A percentile compares a stretch with the other conserved stretches of the same genome.
Evolutionary conservation across 2,329 filamentous ascomycete species (phyloP).

Genomic region (Colletotrichum sp.): DNA sequence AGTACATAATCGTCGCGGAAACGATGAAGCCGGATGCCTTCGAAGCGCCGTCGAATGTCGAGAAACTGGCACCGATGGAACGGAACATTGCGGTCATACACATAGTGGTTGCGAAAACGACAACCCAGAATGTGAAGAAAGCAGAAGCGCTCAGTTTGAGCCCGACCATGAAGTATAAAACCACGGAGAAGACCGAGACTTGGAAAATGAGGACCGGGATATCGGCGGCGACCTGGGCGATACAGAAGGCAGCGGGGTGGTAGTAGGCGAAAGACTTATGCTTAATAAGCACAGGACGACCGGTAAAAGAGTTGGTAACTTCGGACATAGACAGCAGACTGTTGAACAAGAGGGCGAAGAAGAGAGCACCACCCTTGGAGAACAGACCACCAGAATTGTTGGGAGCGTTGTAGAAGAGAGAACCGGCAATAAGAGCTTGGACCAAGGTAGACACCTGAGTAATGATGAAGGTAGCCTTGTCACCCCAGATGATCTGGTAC

Average conservation of each 20-base stretch:
- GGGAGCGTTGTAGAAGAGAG: slow-evolving; percentile 71
- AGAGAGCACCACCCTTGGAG: slow-evolving; percentile 67
- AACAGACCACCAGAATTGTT: slow-evolving; percentile 65
- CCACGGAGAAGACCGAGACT: slow-evolving; percentile 60
- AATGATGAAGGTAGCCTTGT: slow-evolving; percentile 68
- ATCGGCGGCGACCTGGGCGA: slow-evolving; percentile 60
- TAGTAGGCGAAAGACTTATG: slow-evolving; percentile 64
- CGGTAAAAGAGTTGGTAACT: slow-evolving; percentile 66
- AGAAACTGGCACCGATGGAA: slow-evolving; percentile 58
- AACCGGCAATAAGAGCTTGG: slow-evolving; percentile 68
- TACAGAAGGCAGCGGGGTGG: slow-evolving; percentile 64
- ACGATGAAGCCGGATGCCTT: slow-evolving; percentile 60
- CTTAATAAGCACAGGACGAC: slow-evolving; percentile 63
- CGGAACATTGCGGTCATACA: slow-evolving; percentile 66
- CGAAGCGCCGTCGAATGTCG: slow-evolving; percentile 63
- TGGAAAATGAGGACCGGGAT: slow-evolving; percentile 64
- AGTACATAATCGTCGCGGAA: slow-evolving; percentile 63
- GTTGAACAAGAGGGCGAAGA: slow-evolving; percentile 69
- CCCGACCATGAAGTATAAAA: slow-evolving; percentile 70
- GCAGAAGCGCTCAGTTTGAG: slow-evolving; percentile 53
- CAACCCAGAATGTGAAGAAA: slow-evolving; percentile 68
- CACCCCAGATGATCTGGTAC: slow-evolving; percentile 70
- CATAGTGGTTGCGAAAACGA: slow-evolving; percentile 57
- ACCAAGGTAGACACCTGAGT: slow-evolving; percentile 63
- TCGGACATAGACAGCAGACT: slow-evolving; percentile 69